Conservation (phyloP, 768 basidiomycete species). For the Trametes cingulata region DNA sequence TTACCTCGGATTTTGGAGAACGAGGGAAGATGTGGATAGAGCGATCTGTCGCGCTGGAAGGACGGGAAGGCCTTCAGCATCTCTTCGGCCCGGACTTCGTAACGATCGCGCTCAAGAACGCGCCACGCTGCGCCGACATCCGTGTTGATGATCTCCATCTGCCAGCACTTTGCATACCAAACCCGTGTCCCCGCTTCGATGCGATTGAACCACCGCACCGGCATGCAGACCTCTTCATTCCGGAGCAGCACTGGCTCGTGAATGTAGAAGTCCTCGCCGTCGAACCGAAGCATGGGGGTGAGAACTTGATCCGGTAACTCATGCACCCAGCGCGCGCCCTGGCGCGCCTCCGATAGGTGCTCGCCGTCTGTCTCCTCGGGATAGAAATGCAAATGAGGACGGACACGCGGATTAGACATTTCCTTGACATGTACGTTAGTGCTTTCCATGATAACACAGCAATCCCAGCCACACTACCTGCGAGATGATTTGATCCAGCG, state of each 20-base stretch:
- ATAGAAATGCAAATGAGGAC: conserved; percentile 1
- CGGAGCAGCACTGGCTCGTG: background rate
- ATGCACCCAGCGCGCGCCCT: background rate
- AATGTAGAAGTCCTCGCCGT: conserved; percentile 1
- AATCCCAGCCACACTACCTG: too few species aligned
- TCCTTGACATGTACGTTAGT: conserved; percentile 13
- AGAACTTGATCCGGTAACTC: conserved; percentile 1
- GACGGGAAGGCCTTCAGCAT: too few species aligned
- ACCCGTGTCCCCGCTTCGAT: background rate
- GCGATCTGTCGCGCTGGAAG: too few species aligned
- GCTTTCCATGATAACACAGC: too few species aligned
- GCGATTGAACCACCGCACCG: background rate
- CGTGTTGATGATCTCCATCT: background rate
- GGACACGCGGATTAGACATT: conserved; percentile 15
- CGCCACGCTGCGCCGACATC: background rate
- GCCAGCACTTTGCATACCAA: background rate
- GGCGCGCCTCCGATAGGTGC: background rate
- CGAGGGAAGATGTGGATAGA: background rate
- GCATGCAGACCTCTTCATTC: background rate
- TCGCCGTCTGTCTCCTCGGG: background rate
- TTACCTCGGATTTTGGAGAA: background rate
- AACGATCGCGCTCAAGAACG: too few species aligned
- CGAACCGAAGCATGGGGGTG: too few species aligned
- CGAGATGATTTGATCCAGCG: background rate
- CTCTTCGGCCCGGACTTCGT: too few species aligned